Evolutionary conservation across 768 basidiomycete species (phyloP), one percentile per base, ranked within the genome.

Genomic region (Tylopilus rubrobrunneus): DNA sequence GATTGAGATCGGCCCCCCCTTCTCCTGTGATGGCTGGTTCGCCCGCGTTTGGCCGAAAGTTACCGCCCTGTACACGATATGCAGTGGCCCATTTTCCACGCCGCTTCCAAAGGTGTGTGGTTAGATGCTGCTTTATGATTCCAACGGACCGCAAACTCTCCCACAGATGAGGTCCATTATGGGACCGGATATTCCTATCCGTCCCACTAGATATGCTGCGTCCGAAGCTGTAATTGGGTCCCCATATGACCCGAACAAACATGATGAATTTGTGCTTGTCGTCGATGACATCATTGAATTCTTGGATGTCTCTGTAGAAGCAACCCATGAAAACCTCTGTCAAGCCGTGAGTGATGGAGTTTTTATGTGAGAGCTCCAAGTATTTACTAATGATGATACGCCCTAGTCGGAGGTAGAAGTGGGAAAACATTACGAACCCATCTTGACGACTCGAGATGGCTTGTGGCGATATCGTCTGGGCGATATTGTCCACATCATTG

Each of bases 381-480:
- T 2, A 1, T 25, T 55, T 1, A 7, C 51, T 48, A 21, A 62
- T 15, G 12, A 19, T 21, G 1, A 19, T 19, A 19, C 19, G 19
- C 19, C 19, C 19, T 1, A 19, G 19, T 19, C 1, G 19, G 19
- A 19, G n/a, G 49, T 60, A 8, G 44, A 60, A 25, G 48, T 56
- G 4, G 61, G 59, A 5, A 57, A 59, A 21, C 46, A 41, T 1
- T 65, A 67, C 42, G 62, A 66, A 19, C 49, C 59, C 1, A 44
- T 66, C 11, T 19, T 19, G 19, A 19, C 19, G 19, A 19, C 19
- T 19, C 19, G 19, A 19, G 19, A 19, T 19, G 19, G 19, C 19
- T 19, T 19, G 19, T 19, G 19, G 19, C 19, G 19, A 19, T 19
- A 19, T 19, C 19, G 19, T 19, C 19, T 19, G 19, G 19, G 19